Percentiles rank a stretch among this genome's conserved stretches.
phyloP scores from a whole-genome alignment of 768 basidiomycete genomes.

The Phlebiopsis flavidoalba region DNA sequence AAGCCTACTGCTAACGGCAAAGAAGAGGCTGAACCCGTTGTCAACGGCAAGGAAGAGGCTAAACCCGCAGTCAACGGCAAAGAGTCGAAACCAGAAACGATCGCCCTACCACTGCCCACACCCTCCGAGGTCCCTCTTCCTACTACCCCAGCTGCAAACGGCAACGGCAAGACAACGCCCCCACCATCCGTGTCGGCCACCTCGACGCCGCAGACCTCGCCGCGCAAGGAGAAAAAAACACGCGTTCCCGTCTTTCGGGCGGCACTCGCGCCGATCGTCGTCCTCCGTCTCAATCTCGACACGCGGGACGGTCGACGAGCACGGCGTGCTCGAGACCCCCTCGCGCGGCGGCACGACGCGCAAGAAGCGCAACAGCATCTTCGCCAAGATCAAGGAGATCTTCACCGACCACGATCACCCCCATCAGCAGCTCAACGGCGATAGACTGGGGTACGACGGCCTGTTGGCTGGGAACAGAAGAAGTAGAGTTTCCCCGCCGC shows the following conservation, averaged over 20 bases:
- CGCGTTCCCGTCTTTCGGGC: conserved; percentile 25
- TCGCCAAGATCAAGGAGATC: conserved; percentile 27
- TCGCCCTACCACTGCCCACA: conserved; percentile 1
- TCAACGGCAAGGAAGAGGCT: neutral
- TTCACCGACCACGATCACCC: conserved; percentile 14
- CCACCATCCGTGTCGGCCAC: conserved; percentile 7
- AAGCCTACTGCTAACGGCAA: conserved; percentile 1
- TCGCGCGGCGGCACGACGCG: conserved; percentile 14
- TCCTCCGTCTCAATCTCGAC: conserved; percentile 8
- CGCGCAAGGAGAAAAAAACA: conserved; percentile 19
- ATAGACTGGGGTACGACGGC: too few relatives aligned
- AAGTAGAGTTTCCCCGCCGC: neutral
- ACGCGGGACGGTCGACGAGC: conserved; percentile 13
- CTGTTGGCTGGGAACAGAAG: too few relatives aligned
- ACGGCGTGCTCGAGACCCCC: conserved; percentile 2
- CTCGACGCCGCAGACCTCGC: conserved; percentile 8
- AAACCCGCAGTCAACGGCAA: conserved; percentile 2
- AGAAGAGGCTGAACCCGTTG: conserved; percentile 1
- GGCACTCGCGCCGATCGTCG: conserved; percentile 16
- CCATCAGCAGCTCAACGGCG: neutral
- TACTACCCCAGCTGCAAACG: conserved; percentile 9
- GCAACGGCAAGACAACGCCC: conserved; percentile 4
- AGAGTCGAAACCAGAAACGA: conserved; percentile 1
- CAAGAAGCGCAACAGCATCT: conserved; percentile 26
- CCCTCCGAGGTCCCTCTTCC: conserved; percentile 6